Evolutionary conservation across 495 filamentous ascomycete genomes (phyloP), one percentile per base, ranked within the genome.

Genomic region (Extremus antarcticus): DNA sequence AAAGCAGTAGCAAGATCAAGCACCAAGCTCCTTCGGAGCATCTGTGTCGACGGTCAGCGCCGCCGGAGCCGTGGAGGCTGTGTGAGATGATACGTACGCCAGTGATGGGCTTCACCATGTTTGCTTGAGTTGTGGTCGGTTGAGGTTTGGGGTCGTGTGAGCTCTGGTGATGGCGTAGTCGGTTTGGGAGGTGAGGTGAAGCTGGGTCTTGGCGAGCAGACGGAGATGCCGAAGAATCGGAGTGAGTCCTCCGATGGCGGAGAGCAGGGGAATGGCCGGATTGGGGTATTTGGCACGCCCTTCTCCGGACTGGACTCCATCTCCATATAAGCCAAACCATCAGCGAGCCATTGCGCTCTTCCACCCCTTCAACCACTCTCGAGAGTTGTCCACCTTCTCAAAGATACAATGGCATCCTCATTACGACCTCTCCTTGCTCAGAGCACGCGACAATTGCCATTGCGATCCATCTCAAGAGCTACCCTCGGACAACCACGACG

Each of bases 1-100:
- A 85, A 74, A 59, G 84, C 80, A 63, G 85, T 81, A 63, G 82
- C 83, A 69, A 91, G 75, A 71, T 91, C 87, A 59, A 90, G 75
- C 66, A 91, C 84, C 47, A 89, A 74, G 69, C 73, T 74, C 64
- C 80, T 73, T 65, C 82, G 81, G 73, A 90, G 80, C 78, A 84
- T 88, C 85, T 84, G 67, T 51, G 48, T 64, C 57, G 56, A 64
- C 48, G 50, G 63, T 67, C 65, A 66, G 60, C 50, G 51, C 55
- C 51, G 52, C 51, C 54, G 46, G 54, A 54, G 22, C 19, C 11
- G 24, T n/a, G 25, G 51, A 47, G 59, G 57, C 50, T 25, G n/a
- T 40, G 40, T 38, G 50, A 43, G 41, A 57, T 53, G 60, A 50
- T 40, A 71, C 74, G 60, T 71, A 78, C 78, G 54, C 77, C 73